phyloP scores from a whole-genome alignment of 2,329 filamentous ascomycete species.

The Claviceps sp. region DNA sequence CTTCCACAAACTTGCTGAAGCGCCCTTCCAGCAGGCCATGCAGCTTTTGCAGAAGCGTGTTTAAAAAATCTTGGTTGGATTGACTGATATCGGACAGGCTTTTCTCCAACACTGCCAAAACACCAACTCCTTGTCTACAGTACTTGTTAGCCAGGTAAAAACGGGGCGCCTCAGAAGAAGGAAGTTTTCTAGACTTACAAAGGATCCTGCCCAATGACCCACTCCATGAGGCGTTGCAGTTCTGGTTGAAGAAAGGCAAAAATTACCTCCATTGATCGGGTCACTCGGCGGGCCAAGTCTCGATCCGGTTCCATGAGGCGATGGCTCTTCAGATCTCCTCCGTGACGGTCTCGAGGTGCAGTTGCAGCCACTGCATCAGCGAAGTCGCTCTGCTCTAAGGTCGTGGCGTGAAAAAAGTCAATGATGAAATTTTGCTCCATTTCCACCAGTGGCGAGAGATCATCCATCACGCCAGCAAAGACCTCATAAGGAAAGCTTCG shows the following conservation, averaged over 20 bases:
- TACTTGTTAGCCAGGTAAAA: constrained; percentile 6
- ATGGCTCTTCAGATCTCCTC: constrained; percentile 58
- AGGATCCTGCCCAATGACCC: constrained; percentile 68
- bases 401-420: constrained; percentile 94
- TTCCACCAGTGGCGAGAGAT: constrained; percentile 68
- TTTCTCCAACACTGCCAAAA: constrained; percentile 67
- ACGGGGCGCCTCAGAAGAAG: not conserved
- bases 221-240: constrained; percentile 67
- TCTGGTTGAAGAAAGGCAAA: constrained; percentile 73
- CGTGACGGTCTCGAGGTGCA: constrained; percentile 53
- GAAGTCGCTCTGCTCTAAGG: constrained; percentile 69
- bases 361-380: constrained; percentile 59
- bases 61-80: constrained; percentile 85
- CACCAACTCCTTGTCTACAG: constrained; percentile 70
- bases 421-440: constrained; percentile 96
- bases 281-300: constrained; percentile 68
- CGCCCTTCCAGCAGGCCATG: constrained; percentile 60
- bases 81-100: constrained; percentile 70
- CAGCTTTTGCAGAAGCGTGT: constrained; percentile 64
- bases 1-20: constrained; percentile 83
- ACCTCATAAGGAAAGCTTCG: constrained; percentile 66
- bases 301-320: constrained; percentile 82
- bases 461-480: constrained; percentile 67
- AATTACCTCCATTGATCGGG: constrained; percentile 78
- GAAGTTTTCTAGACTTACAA: constrained; percentile 42